Evolutionary conservation across 139 green algal genomes (phyloP).

Genomic region (Microglena sp.): DNA sequence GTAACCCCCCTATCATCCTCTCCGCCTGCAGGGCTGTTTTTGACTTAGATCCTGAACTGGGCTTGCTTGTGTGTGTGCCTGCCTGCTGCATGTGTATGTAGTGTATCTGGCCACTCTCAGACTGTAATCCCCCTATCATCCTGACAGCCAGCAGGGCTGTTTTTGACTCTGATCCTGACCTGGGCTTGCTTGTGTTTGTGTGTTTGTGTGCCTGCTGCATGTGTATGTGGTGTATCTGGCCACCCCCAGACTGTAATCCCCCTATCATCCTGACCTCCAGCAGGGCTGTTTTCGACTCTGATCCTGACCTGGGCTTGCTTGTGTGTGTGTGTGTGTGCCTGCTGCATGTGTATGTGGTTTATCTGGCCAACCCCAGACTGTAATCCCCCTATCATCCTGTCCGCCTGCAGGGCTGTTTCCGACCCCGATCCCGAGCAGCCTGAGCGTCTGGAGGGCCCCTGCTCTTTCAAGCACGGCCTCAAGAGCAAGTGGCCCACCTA

Average conservation of each 20-base stretch:
- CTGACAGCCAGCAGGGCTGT: no score
- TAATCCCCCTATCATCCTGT: background rate
- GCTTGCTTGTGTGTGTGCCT: no score
- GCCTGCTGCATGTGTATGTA: no score
- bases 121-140: no score
- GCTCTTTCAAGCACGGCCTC: slow-evolving; percentile 41
- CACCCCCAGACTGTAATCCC: background rate
- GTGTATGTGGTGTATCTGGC: no score
- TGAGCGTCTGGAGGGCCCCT: slow-evolving; percentile 18
- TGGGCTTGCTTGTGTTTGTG: no score
- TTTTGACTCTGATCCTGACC: no score
- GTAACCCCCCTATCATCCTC: no score
- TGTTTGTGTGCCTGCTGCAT: no score
- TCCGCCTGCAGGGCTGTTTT: no score
- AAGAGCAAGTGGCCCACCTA: slow-evolving; percentile 31
- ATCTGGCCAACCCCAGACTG: background rate
- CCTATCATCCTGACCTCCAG: background rate
- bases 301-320: background rate
- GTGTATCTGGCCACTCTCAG: no score
- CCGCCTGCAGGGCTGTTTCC: slow-evolving; percentile 16
- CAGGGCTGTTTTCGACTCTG: slow-evolving; percentile 15
- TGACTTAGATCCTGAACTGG: no score
- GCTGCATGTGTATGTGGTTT: background rate
- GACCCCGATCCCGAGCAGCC: background rate
- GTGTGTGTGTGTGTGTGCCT: background rate